Evolutionary conservation across 192 early-diverging fungal genomes (phyloP).

Genomic region (Chytriomyces hyalinus): DNA sequence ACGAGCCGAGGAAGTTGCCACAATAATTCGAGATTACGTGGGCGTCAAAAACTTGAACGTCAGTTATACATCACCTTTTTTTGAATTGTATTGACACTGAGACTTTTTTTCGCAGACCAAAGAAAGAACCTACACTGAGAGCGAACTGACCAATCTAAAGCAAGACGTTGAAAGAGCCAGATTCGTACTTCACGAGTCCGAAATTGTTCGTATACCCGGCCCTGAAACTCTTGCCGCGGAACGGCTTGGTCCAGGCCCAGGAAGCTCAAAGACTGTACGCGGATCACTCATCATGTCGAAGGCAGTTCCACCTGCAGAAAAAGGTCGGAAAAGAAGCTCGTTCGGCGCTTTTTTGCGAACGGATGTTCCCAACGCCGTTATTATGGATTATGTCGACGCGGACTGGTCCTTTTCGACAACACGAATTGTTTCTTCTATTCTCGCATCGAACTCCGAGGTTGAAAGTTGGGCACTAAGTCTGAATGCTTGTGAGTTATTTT

Average conservation of each 20-base stretch:
- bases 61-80: background rate
- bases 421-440: conserved; percentile 40
- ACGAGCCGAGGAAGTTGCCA: conserved; percentile 53
- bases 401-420: conserved; percentile 36
- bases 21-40: conserved; percentile 53
- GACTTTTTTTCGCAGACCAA: conserved; percentile 27
- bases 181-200: conserved; percentile 38
- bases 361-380: background rate
- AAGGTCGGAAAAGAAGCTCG: background rate
- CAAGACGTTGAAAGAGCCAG: conserved; percentile 45
- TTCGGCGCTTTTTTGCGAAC: conserved; percentile 18
- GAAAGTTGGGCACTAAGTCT: conserved; percentile 42
- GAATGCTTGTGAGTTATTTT: conserved; percentile 18
- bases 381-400: conserved; percentile 19
- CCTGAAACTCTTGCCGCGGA: conserved; percentile 40
- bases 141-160: conserved; percentile 35
- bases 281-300: conserved; percentile 30
- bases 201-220: conserved; percentile 46
- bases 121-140: conserved; percentile 34
- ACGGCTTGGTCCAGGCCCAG: conserved; percentile 9
- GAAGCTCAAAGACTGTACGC: conserved; percentile 29
- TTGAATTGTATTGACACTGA: background rate
- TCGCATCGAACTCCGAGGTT: conserved; percentile 31
- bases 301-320: background rate
- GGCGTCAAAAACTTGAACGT: conserved; percentile 38